Percentiles rank a stretch among this genome's conserved stretches.
Conservation (phyloP, 2,329 filamentous ascomycete species). For the Ophiocordyceps unilateralis region DNA sequence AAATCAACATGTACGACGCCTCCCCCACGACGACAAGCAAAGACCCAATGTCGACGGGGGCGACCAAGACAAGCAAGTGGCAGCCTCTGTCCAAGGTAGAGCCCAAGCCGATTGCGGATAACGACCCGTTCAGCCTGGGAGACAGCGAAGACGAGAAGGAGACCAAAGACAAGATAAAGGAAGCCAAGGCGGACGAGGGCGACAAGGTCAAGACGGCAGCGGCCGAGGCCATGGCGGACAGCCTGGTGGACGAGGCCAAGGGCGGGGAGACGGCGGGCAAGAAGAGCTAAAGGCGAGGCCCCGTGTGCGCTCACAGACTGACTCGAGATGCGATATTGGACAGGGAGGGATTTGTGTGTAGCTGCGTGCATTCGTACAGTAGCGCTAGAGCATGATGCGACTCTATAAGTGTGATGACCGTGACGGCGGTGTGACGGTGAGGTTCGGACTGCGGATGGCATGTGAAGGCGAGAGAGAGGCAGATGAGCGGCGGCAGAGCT, state of each 20-base stretch:
- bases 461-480: too few relatives aligned
- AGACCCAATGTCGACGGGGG: constrained; percentile 26
- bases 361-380: neutral
- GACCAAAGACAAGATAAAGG: constrained; percentile 12
- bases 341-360: neutral
- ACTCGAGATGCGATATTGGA: neutral
- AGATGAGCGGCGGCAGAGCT: too few relatives aligned
- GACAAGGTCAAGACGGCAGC: constrained; percentile 51
- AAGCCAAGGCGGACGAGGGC: constrained; percentile 35
- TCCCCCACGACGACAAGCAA: constrained; percentile 38
- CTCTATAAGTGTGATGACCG: neutral
- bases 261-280: constrained; percentile 7
- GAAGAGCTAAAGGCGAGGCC: neutral
- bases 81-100: constrained; percentile 75
- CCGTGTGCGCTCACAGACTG: neutral
- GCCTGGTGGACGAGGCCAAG: constrained; percentile 24
- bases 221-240: constrained; percentile 41
- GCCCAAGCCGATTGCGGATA: constrained; percentile 69
- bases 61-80: constrained; percentile 78
- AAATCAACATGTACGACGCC: constrained; percentile 59
- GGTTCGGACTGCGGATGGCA: too few relatives aligned
- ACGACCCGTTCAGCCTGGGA: constrained; percentile 91
- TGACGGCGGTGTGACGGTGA: too few relatives aligned
- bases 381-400: neutral
- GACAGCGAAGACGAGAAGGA: constrained; percentile 88